Evolutionary conservation across 345 rosid species (phyloP).

Genomic region (Erysimum cheiranthoides): DNA sequence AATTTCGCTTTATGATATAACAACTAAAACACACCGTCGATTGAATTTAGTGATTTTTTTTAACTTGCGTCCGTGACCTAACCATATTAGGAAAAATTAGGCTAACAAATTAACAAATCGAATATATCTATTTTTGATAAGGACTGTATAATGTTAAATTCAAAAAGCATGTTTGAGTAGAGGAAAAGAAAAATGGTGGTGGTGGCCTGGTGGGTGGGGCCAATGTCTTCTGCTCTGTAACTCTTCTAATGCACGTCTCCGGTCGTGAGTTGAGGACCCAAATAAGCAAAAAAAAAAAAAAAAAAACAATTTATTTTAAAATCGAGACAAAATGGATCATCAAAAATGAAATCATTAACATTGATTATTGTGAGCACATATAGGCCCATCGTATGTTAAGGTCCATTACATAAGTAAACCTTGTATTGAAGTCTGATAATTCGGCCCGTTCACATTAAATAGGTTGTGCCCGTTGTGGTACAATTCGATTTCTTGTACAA

Average conservation of each 20-base stretch:
- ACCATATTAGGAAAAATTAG: slow-evolving; percentile 19
- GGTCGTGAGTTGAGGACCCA: slow-evolving; percentile 27
- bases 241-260: slow-evolving; percentile 39
- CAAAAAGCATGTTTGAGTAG: neutral
- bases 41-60: neutral
- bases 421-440: neutral
- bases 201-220: slow-evolving; percentile 25
- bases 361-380: neutral
- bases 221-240: slow-evolving; percentile 30
- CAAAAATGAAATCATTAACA: neutral
- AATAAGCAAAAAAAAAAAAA: neutral
- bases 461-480: too few relatives aligned
- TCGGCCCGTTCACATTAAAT: too few relatives aligned
- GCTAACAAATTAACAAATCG: slow-evolving; percentile 11
- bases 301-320: neutral
- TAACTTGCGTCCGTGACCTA: neutral
- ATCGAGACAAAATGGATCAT: neutral
- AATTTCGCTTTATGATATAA: neutral
- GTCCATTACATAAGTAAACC: neutral
- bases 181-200: neutral
- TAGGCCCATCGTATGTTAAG: neutral
- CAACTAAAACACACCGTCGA: neutral
- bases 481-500: too few relatives aligned
- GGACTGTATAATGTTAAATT: neutral
- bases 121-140: slow-evolving; percentile 4